phyloP scores from a whole-genome alignment of 495 filamentous ascomycete species.

The Pyrenula aspistea region DNA sequence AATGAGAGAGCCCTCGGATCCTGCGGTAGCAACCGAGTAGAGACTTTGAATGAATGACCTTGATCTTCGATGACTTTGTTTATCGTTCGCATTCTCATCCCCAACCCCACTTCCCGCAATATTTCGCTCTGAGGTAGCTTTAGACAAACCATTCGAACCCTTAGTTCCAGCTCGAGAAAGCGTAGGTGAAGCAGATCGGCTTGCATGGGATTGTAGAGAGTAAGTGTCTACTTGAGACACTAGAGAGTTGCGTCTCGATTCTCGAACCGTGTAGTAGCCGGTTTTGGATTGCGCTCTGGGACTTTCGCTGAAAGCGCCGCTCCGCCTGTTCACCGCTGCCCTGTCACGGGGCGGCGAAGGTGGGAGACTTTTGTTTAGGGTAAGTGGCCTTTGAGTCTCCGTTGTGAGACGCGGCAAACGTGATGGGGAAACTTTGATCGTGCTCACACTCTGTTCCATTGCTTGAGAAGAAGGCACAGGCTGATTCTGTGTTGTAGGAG shows the following conservation, averaged over 20 bases:
- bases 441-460: neutral
- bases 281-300: neutral
- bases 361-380: conserved; percentile 1
- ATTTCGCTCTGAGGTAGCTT: conserved; percentile 35
- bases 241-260: conserved; percentile 42
- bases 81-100: conserved; percentile 18
- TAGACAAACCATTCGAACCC: conserved; percentile 33
- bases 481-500: neutral
- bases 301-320: neutral
- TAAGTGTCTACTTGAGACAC: conserved; percentile 49
- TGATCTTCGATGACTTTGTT: conserved; percentile 14
- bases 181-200: conserved; percentile 36
- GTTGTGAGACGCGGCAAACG: neutral
- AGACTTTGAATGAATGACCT: conserved; percentile 45
- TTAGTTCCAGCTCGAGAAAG: conserved; percentile 30
- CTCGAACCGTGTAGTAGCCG: conserved; percentile 25
- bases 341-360: conserved; percentile 7
- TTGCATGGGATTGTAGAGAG: conserved; percentile 35
- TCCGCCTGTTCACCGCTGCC: neutral
- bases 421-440: neutral
- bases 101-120: conserved; percentile 20
- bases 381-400: neutral
- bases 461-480: neutral
- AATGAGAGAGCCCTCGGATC: conserved; percentile 52
- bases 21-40: conserved; percentile 54